These are phyloP conservation scores for Aphanomyces euteiches DNA, from an alignment of 352 stramenopile genomes.

Conservation along the genomic window DNA sequence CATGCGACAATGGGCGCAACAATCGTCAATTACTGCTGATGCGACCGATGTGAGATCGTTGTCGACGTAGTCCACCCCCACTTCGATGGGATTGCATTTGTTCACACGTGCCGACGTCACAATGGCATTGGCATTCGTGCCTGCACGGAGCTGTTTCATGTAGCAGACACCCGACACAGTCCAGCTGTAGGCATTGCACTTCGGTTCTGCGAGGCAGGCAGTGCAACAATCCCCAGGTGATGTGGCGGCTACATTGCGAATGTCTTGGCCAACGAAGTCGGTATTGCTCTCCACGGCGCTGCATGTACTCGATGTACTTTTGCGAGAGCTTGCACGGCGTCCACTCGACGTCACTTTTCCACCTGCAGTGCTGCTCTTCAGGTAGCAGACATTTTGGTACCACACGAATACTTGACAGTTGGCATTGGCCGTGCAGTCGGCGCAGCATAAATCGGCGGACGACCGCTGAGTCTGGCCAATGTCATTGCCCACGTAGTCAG, in stretches of 20 bases:
- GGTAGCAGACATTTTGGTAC: slow-evolving; percentile 1
- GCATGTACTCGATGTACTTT: not conserved
- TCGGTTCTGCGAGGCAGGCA: not conserved
- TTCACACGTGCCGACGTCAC: not conserved
- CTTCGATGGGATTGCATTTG: not conserved
- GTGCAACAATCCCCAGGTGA: not conserved
- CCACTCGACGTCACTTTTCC: not conserved
- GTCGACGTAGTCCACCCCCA: slow-evolving; percentile 12
- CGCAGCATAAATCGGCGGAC: not conserved
- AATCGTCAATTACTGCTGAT: not conserved
- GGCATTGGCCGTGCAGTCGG: not conserved
- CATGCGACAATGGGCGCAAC: slow-evolving; percentile 10
- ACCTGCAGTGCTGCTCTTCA: slow-evolving; percentile 11
- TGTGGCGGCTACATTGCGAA: slow-evolving; percentile 7
- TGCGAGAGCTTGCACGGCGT: not conserved
- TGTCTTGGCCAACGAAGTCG: slow-evolving; percentile 22
- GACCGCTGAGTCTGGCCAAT: not conserved
- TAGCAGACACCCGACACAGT: not conserved
- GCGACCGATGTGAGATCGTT: slow-evolving; percentile 16
- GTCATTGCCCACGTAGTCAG: slow-evolving; percentile 22
- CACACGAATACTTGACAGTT: slow-evolving; percentile 8
- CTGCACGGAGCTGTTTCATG: not conserved
- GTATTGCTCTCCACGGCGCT: slow-evolving; percentile 11
- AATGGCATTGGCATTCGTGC: not conserved
- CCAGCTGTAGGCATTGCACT: not conserved